Evolutionary conservation across 139 green algal genomes (phyloP), one percentile per base, ranked within the genome.

Genomic region (Micractinium sp.): DNA sequence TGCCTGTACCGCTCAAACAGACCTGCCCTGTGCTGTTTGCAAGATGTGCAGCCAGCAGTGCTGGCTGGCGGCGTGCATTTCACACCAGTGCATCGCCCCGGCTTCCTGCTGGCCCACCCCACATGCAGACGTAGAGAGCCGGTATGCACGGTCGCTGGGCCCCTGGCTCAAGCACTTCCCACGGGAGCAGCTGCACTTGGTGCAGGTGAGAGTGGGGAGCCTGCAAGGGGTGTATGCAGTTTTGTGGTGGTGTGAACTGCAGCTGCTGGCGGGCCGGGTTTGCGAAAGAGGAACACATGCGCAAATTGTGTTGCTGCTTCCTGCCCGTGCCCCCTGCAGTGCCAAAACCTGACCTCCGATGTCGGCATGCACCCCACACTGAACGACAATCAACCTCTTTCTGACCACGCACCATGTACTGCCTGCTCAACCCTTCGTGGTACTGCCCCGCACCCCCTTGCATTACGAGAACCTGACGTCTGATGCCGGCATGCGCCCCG

Each of bases 391-490:
- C n/a, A n/a, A n/a, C n/a, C n/a, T n/a, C n/a, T 80, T 53, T 35
- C 74, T 80, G 33, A n/a, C n/a, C 15, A 19, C 74, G 18, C 33
- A 76, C 3, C n/a, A 60, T 4, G n/a, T 56, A n/a, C 81, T 76
- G 56, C 81, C 81, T 3, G 69, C 35, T 22, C 33, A 86, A 33
- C 41, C 4, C 33, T 56, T 56, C 47, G 9, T 56, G 47, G n/a
- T 56, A 3, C 2, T 85, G 19, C 27, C 12, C 2, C 16, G n/a
- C 31, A 22, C 36, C 35, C 15, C 38, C 15, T 9, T 35, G 60
- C 81, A 86, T 56, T 86, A 86, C 35, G 81, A 86, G 33, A 86
- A 76, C 56, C 35, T 86, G 4, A 86, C 81, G 0, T 76, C 81
- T 13, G 22, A 31, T 4, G 31, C n/a, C n/a, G 18, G 22, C 81